Evolutionary conservation across 345 rosid genomes (phyloP), one percentile per base, ranked within the genome.

Genomic region (Sisymbrium irio): DNA sequence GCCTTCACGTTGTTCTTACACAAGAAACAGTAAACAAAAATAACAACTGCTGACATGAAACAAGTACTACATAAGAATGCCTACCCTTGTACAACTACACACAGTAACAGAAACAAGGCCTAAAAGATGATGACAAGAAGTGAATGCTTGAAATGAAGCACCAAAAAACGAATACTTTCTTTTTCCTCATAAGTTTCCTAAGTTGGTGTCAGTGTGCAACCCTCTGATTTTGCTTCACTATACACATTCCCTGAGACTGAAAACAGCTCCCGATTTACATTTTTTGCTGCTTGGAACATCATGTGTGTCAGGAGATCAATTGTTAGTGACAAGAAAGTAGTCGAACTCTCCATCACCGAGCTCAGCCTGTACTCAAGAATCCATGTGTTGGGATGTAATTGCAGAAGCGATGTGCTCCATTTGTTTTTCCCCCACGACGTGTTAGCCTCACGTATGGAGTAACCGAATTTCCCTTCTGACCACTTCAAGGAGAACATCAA

Each of bases 341-440:
- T 82, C 9, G 84, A 78, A 45, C 79, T 74, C 15, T 87, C 88
- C 66, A 80, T 61, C 22, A 79, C 73, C 17, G 83, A 78, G 79
- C 85, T 90, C 50, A 69, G 65, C 12, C 67, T 68, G 33, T 95
- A 90, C 87, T 92, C 96, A 49, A 92, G 82, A 76, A 92, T 65
- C 93, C 96, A 83, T 30, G 98, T 88, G 45, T 81, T 85, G 19
- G 91, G 90, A 79, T 88, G 96, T 35, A 90, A 71, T 25, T 92
- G 96, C 65, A 90, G 73, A 25, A 78, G 82, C 0, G 96, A 82
- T 17, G 86, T 69, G 46, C 79, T 65, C 92, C 86, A 89, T 78
- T 79, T 84, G 59, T 68, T 69, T 33, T 78, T 83, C 61, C 40
- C 68, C 97, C 96, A 86, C 0, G 97, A 86, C 65, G 69, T 47